Conservation (phyloP, 2,329 filamentous ascomycete species). For the Aureobasidium vineae region DNA sequence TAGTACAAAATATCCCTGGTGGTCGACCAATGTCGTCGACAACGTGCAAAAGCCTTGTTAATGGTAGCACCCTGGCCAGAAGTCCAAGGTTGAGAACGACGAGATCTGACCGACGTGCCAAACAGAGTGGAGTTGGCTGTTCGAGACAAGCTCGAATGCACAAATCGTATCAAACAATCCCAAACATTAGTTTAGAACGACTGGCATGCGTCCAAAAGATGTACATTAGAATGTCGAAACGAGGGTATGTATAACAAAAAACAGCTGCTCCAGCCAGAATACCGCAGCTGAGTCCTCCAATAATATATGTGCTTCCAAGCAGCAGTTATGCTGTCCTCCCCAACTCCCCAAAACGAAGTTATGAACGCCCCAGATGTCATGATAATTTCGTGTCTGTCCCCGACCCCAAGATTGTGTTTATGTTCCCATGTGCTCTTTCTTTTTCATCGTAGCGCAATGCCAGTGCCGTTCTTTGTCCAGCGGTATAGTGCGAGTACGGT, state of each 20-base stretch:
- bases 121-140: neutral
- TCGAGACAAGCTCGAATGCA: neutral
- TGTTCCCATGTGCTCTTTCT: neutral
- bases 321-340: neutral
- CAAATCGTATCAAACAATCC: neutral
- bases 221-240: conserved; percentile 1
- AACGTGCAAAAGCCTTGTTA: neutral
- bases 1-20: neutral
- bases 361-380: neutral
- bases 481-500: conserved; percentile 24
- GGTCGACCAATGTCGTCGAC: neutral
- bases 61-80: neutral
- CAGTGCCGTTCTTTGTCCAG: conserved; percentile 25
- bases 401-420: neutral
- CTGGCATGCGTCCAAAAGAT: neutral
- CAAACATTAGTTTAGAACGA: neutral
- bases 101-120: neutral
- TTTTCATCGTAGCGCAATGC: conserved; percentile 20
- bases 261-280: neutral
- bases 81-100: neutral
- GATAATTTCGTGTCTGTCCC: neutral
- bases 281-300: neutral
- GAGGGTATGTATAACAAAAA: neutral
- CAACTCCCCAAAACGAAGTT: neutral
- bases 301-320: neutral